These are phyloP conservation scores for Agrocybe praecox DNA, from an alignment of 768 basidiomycete species.

Conservation along the genomic window DNA sequence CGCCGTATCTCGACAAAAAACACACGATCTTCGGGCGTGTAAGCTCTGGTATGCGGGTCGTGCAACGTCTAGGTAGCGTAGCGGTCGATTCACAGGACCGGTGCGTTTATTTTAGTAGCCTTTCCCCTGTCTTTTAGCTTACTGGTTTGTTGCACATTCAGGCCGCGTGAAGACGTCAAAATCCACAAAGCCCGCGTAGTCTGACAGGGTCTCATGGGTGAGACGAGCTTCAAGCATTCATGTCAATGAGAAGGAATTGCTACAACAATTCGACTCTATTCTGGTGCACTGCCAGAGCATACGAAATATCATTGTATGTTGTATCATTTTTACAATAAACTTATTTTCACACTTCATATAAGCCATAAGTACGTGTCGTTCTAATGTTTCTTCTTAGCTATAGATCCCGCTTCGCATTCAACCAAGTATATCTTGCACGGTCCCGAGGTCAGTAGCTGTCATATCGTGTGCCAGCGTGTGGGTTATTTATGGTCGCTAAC, in stretches of 20 bases:
- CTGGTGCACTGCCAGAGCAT: neutral
- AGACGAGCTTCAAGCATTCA: neutral
- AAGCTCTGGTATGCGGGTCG: constrained; percentile 86
- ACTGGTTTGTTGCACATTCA: constrained; percentile 19
- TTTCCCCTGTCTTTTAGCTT: neutral
- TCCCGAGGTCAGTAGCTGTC: constrained; percentile 16
- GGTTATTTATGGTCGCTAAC: constrained; percentile 6
- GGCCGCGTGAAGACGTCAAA: constrained; percentile 82
- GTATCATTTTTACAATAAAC: constrained; percentile 8
- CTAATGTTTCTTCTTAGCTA: constrained; percentile 7
- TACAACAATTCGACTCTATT: constrained; percentile 8
- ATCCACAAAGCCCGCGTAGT: constrained; percentile 71
- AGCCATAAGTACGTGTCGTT: constrained; percentile 3
- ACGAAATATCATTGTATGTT: constrained; percentile 5
- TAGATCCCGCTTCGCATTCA: constrained; percentile 16
- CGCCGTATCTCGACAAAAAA: constrained; percentile 82
- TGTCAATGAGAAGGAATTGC: neutral
- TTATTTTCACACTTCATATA: constrained; percentile 17
- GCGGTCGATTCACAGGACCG: constrained; percentile 86
- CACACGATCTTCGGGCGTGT: constrained; percentile 94
- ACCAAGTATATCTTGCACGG: constrained; percentile 12
- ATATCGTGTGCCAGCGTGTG: neutral
- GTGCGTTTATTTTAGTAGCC: constrained; percentile 42
- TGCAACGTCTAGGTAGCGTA: constrained; percentile 90
- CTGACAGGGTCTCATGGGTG: constrained; percentile 21